These are phyloP conservation scores for Monilinia aucupariae DNA, from an alignment of 2,329 filamentous ascomycete genomes.

Conservation along the genomic window DNA sequence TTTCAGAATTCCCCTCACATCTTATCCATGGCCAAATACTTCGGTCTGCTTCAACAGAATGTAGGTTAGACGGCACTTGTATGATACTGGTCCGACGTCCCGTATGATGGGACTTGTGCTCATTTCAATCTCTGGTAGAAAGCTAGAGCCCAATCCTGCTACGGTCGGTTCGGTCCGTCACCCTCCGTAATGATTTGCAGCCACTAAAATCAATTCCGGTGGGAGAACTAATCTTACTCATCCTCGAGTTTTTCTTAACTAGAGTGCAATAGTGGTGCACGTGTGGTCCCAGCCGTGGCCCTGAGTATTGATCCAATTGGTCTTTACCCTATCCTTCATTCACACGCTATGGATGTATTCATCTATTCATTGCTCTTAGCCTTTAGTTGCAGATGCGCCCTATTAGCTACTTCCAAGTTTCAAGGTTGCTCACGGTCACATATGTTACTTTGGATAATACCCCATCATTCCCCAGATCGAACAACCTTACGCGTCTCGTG, in stretches of 20 bases:
- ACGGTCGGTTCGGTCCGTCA: conserved; percentile 12
- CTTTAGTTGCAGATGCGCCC: background rate
- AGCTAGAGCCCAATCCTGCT: background rate
- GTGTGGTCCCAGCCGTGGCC: background rate
- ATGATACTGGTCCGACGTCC: background rate
- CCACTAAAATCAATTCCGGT: background rate
- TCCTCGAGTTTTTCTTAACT: background rate
- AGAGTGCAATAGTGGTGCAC: background rate
- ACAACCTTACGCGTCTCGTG: background rate
- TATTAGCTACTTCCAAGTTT: background rate
- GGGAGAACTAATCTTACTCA: background rate
- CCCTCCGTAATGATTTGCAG: background rate
- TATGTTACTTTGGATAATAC: conserved; percentile 7
- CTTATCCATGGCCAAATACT: background rate
- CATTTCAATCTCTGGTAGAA: background rate
- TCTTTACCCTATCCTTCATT: background rate
- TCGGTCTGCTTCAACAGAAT: background rate
- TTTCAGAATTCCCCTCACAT: background rate
- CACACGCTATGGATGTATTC: background rate
- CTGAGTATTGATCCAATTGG: background rate
- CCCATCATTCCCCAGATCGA: conserved; percentile 4
- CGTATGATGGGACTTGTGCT: background rate
- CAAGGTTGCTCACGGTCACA: background rate
- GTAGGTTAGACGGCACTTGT: background rate
- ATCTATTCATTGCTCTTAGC: background rate